phyloP scores from a whole-genome alignment of 441 rosid species.

The Populus tomentosa region DNA sequence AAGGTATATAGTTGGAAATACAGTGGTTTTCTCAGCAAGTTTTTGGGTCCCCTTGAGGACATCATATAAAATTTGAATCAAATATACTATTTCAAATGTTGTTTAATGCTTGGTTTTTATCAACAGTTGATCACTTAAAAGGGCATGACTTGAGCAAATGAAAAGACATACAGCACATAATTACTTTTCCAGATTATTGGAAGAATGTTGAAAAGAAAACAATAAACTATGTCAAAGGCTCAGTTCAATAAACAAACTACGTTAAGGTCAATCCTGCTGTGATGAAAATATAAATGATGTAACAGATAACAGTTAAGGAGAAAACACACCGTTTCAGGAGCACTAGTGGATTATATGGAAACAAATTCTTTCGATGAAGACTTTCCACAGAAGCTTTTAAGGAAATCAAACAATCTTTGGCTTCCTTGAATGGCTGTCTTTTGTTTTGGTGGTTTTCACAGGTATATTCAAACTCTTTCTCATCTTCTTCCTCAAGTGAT shows the following conservation, averaged over 20 bases:
- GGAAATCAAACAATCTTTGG: constrained; percentile 70
- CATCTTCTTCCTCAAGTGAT: constrained; percentile 16
- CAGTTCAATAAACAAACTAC: background rate
- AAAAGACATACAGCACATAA: background rate
- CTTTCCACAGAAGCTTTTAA: constrained; percentile 58
- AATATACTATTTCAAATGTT: background rate
- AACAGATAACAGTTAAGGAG: background rate
- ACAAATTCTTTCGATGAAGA: constrained; percentile 66
- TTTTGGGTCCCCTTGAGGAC: background rate
- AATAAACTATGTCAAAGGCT: background rate
- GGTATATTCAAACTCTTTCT: constrained; percentile 7
- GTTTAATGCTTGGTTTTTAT: background rate
- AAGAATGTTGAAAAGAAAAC: background rate
- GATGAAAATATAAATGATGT: background rate
- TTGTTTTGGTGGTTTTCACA: constrained; percentile 5
- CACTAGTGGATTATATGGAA: constrained; percentile 77
- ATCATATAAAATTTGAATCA: background rate
- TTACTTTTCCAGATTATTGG: background rate
- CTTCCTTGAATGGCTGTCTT: constrained; percentile 42
- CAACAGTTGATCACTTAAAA: background rate
- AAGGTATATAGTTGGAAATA: background rate
- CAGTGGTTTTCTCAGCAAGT: background rate
- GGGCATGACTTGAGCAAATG: background rate
- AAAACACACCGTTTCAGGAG: constrained; percentile 67
- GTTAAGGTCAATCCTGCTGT: background rate